A percentile compares a stretch with the other conserved stretches of the same genome.
Conservation (phyloP, 495 filamentous ascomycete species). For the Talaromyces proteolyticus region DNA sequence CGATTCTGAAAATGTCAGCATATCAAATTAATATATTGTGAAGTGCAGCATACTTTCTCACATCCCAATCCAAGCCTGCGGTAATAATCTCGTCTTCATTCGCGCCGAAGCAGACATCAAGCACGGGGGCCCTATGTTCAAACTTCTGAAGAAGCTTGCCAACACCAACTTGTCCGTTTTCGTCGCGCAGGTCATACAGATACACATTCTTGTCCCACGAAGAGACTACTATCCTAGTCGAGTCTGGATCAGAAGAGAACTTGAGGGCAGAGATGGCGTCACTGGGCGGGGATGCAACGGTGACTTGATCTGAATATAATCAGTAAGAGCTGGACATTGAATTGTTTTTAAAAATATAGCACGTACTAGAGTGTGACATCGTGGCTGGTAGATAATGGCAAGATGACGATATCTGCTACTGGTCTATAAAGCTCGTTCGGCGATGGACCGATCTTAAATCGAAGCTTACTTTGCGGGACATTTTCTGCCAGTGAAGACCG, state of each 20-base stretch:
- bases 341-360: neutral
- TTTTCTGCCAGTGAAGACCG: slow-evolving; percentile 5
- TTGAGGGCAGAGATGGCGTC: slow-evolving; percentile 84
- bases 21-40: neutral
- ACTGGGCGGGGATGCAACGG: slow-evolving; percentile 58
- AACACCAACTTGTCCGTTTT: slow-evolving; percentile 48
- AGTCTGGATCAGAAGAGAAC: slow-evolving; percentile 66
- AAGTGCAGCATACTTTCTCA: slow-evolving; percentile 53
- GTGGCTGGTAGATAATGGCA: neutral
- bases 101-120: slow-evolving; percentile 87
- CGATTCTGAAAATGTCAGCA: slow-evolving; percentile 47
- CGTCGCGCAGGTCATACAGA: slow-evolving; percentile 71
- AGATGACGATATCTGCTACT: neutral
- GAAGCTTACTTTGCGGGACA: slow-evolving; percentile 19
- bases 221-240: slow-evolving; percentile 71
- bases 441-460: slow-evolving; percentile 16
- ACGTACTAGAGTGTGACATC: slow-evolving; percentile 8
- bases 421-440: neutral
- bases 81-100: slow-evolving; percentile 76
- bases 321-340: neutral
- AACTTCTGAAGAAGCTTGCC: slow-evolving; percentile 63
- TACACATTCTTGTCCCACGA: slow-evolving; percentile 95
- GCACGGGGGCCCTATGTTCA: slow-evolving; percentile 77
- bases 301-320: slow-evolving; percentile 32
- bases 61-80: slow-evolving; percentile 78